Conservation (phyloP, 2,329 filamentous ascomycete genomes). For the Fusarium irregulare region DNA sequence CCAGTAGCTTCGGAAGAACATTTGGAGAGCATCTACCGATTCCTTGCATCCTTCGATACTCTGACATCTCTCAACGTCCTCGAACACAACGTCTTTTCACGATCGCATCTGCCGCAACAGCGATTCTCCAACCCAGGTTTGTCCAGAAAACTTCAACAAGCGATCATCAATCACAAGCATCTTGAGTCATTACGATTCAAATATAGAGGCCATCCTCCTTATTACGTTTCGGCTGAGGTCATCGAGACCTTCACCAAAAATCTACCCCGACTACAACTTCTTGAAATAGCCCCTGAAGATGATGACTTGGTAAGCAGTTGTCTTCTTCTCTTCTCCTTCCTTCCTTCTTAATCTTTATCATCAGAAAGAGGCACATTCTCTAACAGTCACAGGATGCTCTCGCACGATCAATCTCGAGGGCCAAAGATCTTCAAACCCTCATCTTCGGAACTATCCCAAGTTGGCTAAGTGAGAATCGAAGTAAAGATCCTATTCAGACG, state of each 20-base stretch:
- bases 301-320: not conserved
- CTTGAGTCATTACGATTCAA: not conserved
- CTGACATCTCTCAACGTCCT: not conserved
- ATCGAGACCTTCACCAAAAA: not conserved
- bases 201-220: not conserved
- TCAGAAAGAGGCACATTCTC: too few species aligned
- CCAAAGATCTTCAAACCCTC: not conserved
- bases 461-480: rapidly evolving
- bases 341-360: too few species aligned
- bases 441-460: not conserved
- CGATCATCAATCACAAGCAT: not conserved
- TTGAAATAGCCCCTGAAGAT: not conserved
- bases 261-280: not conserved
- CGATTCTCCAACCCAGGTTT: not conserved
- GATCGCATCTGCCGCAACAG: rapidly evolving
- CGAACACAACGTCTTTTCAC: not conserved
- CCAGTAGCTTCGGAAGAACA: not conserved
- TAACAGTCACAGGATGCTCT: not conserved
- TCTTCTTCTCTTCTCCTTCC: too few species aligned
- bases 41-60: slow-evolving; percentile 4
- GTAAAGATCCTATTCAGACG: rapidly evolving
- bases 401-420: not conserved
- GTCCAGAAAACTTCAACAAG: not conserved
- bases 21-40: slow-evolving; percentile 2
- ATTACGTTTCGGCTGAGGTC: rapidly evolving